These are phyloP conservation scores for Lipomyces japonicus DNA, from an alignment of 805 yeast species.

Conservation along the genomic window DNA sequence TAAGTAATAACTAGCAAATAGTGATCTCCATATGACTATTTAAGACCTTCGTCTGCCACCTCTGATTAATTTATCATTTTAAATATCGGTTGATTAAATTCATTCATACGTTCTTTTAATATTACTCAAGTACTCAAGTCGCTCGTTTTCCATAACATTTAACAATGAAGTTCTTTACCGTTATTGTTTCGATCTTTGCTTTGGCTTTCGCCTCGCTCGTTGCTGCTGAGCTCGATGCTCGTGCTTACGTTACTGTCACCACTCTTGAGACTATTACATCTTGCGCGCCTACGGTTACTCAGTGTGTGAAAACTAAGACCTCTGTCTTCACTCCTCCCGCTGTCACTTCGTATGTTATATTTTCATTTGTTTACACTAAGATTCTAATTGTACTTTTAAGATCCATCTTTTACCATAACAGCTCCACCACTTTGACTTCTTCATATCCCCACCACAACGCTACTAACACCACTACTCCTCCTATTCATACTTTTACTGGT, in stretches of 20 bases:
- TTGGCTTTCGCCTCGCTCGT: conserved; percentile 20
- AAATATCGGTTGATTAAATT: too few species aligned
- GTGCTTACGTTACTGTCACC: conserved; percentile 35
- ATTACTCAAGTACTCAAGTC: too few species aligned
- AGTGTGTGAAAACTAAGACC: conserved; percentile 42
- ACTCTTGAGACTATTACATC: conserved; percentile 48
- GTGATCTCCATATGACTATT: too few species aligned
- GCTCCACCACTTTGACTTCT: conserved; percentile 8
- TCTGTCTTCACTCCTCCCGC: conserved; percentile 5
- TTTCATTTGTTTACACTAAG: not conserved
- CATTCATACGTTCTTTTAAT: too few species aligned
- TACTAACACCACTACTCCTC: conserved; percentile 30
- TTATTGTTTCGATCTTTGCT: conserved; percentile 17
- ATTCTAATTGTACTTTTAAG: not conserved
- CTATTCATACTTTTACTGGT: conserved; percentile 28
- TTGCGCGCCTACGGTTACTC: conserved; percentile 46
- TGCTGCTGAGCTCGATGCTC: conserved; percentile 25
- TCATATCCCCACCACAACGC: too few species aligned
- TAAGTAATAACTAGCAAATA: too few species aligned
- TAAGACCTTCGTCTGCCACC: too few species aligned
- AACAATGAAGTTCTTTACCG: conserved; percentile 30
- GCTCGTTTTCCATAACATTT: conserved; percentile 9
- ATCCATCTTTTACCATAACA: conserved; percentile 16
- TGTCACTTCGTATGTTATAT: conserved; percentile 13
- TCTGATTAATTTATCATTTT: too few species aligned